Evolutionary conservation across 2,329 filamentous ascomycete genomes (phyloP).

Genomic region (Exophiala xenobiotica): DNA sequence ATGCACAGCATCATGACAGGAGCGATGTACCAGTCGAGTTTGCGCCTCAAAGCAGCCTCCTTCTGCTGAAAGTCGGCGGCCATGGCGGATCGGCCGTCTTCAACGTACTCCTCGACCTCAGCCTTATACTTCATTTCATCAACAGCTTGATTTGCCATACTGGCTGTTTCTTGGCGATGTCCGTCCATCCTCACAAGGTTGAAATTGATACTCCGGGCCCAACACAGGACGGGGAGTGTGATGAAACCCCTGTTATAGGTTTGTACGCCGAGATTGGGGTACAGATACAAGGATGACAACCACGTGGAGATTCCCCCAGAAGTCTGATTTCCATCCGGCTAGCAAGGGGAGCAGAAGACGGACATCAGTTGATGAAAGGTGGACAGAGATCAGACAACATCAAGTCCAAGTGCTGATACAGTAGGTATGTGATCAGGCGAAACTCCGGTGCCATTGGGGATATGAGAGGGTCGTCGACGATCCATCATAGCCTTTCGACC

Average conservation of each 20-base stretch:
- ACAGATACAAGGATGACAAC: not conserved
- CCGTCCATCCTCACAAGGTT: too few species aligned
- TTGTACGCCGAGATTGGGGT: not conserved
- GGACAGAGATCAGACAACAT: not conserved
- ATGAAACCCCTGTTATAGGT: too few species aligned
- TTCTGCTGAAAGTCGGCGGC: constrained; percentile 17
- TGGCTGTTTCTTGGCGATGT: too few species aligned
- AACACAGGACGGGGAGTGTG: too few species aligned
- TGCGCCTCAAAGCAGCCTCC: constrained; percentile 18
- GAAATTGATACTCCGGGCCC: too few species aligned
- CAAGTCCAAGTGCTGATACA: too few species aligned
- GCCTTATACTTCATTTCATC: constrained; percentile 17
- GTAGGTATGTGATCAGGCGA: not conserved
- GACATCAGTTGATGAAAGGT: too few species aligned
- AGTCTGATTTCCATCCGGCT: not conserved
- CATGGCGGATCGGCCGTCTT: constrained; percentile 7
- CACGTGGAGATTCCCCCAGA: not conserved
- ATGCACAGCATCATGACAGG: constrained; percentile 79
- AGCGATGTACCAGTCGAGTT: constrained; percentile 25
- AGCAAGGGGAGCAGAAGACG: not conserved
- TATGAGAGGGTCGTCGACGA: not conserved
- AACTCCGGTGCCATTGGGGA: not conserved
- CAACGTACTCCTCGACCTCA: constrained; percentile 19
- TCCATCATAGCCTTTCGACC: not conserved
- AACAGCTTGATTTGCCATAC: not conserved